Conservation (phyloP, 2,329 filamentous ascomycete genomes). For the Ilyonectria destructans region DNA sequence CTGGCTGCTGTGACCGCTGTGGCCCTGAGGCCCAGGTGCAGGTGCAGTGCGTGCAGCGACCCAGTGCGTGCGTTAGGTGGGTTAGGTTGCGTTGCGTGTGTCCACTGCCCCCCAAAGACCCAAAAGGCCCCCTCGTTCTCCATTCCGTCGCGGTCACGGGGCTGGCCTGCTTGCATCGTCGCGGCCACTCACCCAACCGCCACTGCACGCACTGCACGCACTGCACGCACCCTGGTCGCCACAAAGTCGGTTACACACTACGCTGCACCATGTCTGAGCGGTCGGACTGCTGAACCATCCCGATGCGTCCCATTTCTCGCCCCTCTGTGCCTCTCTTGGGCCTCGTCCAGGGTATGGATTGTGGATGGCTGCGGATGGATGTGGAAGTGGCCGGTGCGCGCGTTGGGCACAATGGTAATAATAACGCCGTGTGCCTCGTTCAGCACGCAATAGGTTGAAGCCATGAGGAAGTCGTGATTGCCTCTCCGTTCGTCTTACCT, state of each 20-base stretch:
- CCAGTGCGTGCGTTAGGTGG: neutral
- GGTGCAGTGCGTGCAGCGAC: neutral
- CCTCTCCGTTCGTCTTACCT: neutral
- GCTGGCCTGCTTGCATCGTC: slow-evolving; percentile 23
- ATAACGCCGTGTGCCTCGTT: slow-evolving; percentile 26
- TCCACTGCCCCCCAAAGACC: slow-evolving; percentile 3
- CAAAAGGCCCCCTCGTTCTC: slow-evolving; percentile 9
- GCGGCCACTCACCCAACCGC: slow-evolving; percentile 24
- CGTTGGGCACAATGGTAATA: slow-evolving; percentile 23
- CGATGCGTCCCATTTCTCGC: neutral
- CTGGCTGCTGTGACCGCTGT: slow-evolving; percentile 12
- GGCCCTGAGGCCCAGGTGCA: slow-evolving; percentile 19
- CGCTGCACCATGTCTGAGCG: neutral
- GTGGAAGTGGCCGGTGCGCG: slow-evolving; percentile 16
- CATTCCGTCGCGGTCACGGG: slow-evolving; percentile 18
- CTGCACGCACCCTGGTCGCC: slow-evolving; percentile 26
- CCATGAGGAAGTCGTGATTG: slow-evolving; percentile 18
- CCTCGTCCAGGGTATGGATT: slow-evolving; percentile 23
- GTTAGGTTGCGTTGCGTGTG: slow-evolving; percentile 2
- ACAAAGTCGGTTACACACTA: slow-evolving; percentile 25
- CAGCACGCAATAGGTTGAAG: slow-evolving; percentile 28
- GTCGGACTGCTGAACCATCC: neutral
- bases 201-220: slow-evolving; percentile 32
- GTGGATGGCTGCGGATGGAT: neutral
- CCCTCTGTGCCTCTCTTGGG: slow-evolving; percentile 23